These are phyloP conservation scores for Trichosporon sp. DNA, from an alignment of 1,284 basidiomycete genomes.

Conservation along the genomic window DNA sequence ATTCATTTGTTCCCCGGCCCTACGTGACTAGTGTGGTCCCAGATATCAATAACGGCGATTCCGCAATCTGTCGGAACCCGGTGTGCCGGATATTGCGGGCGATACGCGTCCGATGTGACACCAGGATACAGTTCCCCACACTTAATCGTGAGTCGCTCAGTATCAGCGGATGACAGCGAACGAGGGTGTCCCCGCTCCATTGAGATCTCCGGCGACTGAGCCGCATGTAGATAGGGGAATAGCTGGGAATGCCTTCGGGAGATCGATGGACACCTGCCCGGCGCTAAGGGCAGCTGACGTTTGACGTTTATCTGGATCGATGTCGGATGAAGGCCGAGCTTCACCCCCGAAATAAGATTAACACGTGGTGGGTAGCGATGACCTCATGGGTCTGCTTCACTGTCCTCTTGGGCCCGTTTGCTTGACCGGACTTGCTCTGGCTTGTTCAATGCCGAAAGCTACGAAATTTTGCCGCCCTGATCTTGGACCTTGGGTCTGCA, in stretches of 20 bases:
- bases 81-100: not conserved
- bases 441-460: not conserved
- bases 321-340: not conserved
- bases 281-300: not conserved
- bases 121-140: not conserved
- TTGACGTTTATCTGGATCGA: not conserved
- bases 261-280: not conserved
- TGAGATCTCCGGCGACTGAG: not conserved
- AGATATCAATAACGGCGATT: not conserved
- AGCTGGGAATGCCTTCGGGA: too few relatives aligned
- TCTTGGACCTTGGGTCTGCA: not conserved
- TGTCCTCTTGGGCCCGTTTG: not conserved
- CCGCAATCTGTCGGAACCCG: not conserved
- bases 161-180: too few relatives aligned
- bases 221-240: too few relatives aligned
- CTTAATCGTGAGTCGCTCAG: too few relatives aligned
- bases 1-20: not conserved
- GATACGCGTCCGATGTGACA: not conserved
- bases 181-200: too few relatives aligned
- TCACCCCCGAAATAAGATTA: not conserved
- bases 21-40: not conserved
- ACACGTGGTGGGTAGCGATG: slow-evolving; percentile 1
- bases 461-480: not conserved
- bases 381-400: not conserved
- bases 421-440: not conserved